Percentiles rank a stretch among this genome's conserved stretches.
Evolutionary conservation across 2,329 filamentous ascomycete species (phyloP).

Genomic region (Epicoccum sorghinum): DNA sequence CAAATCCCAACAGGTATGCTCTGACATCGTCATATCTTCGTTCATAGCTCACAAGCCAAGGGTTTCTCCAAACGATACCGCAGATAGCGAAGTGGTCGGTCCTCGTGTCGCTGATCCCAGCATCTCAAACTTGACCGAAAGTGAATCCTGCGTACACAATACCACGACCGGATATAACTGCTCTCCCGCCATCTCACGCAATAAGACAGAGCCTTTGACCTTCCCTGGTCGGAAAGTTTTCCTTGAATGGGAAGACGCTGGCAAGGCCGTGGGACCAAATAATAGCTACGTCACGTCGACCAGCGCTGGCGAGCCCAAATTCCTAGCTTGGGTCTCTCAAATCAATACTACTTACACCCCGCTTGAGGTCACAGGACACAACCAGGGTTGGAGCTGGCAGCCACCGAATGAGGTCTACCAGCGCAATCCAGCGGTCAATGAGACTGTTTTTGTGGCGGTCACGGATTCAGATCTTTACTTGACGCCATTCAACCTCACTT

Average conservation of each 20-base stretch:
- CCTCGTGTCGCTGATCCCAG: conserved; percentile 63
- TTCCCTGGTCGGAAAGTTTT: conserved; percentile 75
- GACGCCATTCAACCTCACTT: conserved; percentile 76
- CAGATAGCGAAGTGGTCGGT: conserved; percentile 68
- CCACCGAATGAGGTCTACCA: conserved; percentile 71
- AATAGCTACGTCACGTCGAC: conserved; percentile 76
- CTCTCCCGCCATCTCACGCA: conserved; percentile 68
- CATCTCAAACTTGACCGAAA: conserved; percentile 52
- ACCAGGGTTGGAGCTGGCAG: conserved; percentile 72
- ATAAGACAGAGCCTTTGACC: conserved; percentile 72
- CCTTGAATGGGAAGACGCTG: conserved; percentile 74
- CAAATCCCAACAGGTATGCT: conserved; percentile 68
- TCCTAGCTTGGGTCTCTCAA: conserved; percentile 78
- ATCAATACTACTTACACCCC: conserved; percentile 62
- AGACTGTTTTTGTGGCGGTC: conserved; percentile 78
- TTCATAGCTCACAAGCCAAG: too few relatives aligned
- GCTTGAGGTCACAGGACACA: conserved; percentile 68
- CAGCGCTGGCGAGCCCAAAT: conserved; percentile 64
- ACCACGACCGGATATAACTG: conserved; percentile 64
- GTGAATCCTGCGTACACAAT: conserved; percentile 64
- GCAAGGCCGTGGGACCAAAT: conserved; percentile 74
- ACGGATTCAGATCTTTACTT: conserved; percentile 72
- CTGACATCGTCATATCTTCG: too few relatives aligned
- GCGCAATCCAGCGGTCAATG: conserved; percentile 73
- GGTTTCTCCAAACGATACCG: conserved; percentile 65